These are phyloP conservation scores for Oryza meridionalis DNA, from an alignment of 176 grass and related monocot species.

Conservation along the genomic window DNA sequence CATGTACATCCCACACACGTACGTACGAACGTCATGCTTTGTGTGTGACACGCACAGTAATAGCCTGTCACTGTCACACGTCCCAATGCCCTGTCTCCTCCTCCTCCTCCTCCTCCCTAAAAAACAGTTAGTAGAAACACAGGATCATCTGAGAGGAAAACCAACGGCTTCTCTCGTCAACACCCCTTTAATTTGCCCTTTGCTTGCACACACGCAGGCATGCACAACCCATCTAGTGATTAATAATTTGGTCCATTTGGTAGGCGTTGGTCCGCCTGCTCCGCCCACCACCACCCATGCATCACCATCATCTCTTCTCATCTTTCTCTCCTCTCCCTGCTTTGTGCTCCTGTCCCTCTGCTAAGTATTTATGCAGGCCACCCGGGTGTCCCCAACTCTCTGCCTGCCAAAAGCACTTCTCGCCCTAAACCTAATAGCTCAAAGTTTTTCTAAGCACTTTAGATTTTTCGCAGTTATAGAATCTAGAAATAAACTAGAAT, in stretches of 20 bases:
- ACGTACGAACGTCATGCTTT: too few species aligned
- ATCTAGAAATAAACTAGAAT: too few species aligned
- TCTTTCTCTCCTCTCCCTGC: not conserved
- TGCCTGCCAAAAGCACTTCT: conserved; percentile 5
- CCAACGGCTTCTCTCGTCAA: not conserved
- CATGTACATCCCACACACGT: too few species aligned
- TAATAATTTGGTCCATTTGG: conserved; percentile 16
- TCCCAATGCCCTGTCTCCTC: conserved; percentile 31
- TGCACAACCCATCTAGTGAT: not conserved
- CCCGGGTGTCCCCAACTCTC: not conserved
- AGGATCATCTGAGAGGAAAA: not conserved
- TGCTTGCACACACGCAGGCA: not conserved
- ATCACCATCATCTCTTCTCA: not conserved
- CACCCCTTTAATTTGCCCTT: not conserved
- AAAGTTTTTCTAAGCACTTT: too few species aligned
- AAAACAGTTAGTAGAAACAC: conserved; percentile 16
- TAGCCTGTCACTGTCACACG: conserved; percentile 24
- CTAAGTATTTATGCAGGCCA: conserved; percentile 36
- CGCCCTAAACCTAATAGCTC: not conserved
- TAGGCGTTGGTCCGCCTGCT: conserved; percentile 53
- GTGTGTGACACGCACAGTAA: not conserved
- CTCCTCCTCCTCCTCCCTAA: not conserved
- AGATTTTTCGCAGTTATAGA: too few species aligned
- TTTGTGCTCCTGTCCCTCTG: not conserved
- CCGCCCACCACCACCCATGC: conserved; percentile 36